A percentile compares a stretch with the other conserved stretches of the same genome.
phyloP scores from a whole-genome alignment of 169 alveolate species.

The Plasmodium coatneyi region DNA sequence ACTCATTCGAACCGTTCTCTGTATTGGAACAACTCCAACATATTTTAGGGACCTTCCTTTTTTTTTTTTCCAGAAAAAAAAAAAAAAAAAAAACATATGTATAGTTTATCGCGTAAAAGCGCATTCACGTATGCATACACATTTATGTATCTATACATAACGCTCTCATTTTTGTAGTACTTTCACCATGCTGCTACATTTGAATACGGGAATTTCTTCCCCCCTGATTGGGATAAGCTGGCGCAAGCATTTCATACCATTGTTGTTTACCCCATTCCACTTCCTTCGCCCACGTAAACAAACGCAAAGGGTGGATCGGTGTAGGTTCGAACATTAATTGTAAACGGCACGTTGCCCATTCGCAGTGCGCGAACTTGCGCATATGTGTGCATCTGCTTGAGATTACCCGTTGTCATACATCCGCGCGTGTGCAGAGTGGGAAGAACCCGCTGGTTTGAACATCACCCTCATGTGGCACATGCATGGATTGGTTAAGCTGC shows the following conservation, averaged over 20 bases:
- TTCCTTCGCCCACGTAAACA: no score
- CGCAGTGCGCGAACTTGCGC: neutral
- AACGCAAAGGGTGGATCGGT: no score
- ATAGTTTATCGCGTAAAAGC: neutral
- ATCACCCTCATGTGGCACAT: neutral
- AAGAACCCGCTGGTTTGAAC: neutral
- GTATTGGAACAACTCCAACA: no score
- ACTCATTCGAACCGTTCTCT: no score
- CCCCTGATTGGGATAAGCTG: neutral
- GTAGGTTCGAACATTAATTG: no score
- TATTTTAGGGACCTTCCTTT: no score
- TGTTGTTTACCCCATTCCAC: constrained; percentile 23
- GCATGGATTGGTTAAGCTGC: neutral
- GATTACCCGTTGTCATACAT: no score
- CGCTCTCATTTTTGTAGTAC: neutral
- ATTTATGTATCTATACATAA: neutral
- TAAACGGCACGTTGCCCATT: neutral
- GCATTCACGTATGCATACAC: neutral
- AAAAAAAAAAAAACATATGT: no score
- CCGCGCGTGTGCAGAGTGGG: neutral
- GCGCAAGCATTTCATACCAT: constrained; percentile 5
- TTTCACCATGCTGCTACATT: constrained; percentile 28
- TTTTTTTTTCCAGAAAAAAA: no score
- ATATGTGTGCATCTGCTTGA: no score
- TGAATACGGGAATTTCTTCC: neutral